These are phyloP conservation scores for Fusarium virguliforme DNA, from an alignment of 2,329 filamentous ascomycete genomes.

Conservation along the genomic window DNA sequence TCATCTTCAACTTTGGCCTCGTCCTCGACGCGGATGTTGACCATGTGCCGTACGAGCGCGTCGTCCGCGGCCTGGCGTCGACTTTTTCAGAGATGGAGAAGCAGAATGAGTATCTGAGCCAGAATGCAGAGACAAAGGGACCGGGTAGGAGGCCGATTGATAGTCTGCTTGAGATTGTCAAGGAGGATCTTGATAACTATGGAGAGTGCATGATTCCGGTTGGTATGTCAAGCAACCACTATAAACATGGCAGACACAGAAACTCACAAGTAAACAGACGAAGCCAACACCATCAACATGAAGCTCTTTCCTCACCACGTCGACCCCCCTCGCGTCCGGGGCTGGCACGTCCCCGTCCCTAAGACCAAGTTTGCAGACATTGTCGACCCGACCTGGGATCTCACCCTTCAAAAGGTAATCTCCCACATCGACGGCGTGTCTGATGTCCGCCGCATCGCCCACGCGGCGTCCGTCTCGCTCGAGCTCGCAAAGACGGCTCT, in stretches of 20 bases:
- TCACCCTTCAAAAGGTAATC: conserved; percentile 85
- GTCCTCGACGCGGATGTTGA: conserved; percentile 79
- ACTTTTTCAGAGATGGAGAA: conserved; percentile 93
- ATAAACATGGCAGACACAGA: not conserved
- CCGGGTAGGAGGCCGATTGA: conserved; percentile 79
- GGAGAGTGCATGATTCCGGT: conserved; percentile 99
- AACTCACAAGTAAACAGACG: conserved; percentile 69
- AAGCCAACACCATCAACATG: conserved; percentile 95
- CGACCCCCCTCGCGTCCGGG: conserved; percentile 82
- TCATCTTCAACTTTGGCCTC: conserved; percentile 98
- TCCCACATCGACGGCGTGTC: conserved; percentile 92
- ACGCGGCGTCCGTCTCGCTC: conserved; percentile 87
- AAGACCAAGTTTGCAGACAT: conserved; percentile 77
- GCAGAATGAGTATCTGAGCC: conserved; percentile 86
- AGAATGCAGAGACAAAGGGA: conserved; percentile 66
- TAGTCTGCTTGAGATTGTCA: conserved; percentile 84
- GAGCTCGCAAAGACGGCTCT: conserved; percentile 89
- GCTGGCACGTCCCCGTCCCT: conserved; percentile 91
- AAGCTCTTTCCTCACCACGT: conserved; percentile 91
- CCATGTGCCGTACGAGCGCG: conserved; percentile 84
- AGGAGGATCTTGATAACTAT: conserved; percentile 95
- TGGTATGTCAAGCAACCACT: conserved; percentile 67
- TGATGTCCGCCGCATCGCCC: conserved; percentile 88
- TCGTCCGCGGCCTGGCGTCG: conserved; percentile 87
- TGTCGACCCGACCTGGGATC: conserved; percentile 79